These are phyloP conservation scores for Saposhnikovia divaricata DNA, from an alignment of 129 eudicot genomes.

Conservation along the genomic window DNA sequence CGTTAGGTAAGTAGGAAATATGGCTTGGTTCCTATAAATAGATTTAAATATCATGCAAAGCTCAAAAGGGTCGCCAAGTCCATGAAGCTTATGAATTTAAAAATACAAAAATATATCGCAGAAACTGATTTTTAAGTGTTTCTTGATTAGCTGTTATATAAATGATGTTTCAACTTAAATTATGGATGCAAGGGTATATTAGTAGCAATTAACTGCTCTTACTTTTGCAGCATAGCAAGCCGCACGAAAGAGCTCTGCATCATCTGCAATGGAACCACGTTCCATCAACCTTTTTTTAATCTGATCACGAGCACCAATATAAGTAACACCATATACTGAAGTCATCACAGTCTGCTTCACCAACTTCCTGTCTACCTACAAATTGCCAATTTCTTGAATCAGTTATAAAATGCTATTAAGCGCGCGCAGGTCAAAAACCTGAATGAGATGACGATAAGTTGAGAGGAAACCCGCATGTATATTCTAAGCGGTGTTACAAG, in stretches of 20 bases:
- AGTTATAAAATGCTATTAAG: not conserved
- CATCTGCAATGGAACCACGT: conserved; percentile 61
- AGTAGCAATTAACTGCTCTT: conserved; percentile 19
- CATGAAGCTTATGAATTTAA: not conserved
- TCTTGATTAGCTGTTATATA: not conserved
- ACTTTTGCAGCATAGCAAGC: conserved; percentile 97
- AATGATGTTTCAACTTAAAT: conserved; percentile 1
- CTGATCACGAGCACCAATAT: conserved; percentile 91
- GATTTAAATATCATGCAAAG: not conserved
- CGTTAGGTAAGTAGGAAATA: not conserved
- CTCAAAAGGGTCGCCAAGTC: not conserved
- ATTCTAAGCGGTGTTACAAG: not conserved
- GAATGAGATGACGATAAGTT: not conserved
- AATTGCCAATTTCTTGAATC: not conserved
- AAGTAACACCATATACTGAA: conserved; percentile 96
- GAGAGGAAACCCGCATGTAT: not conserved
- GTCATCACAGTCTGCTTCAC: conserved; percentile 99
- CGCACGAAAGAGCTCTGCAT: conserved; percentile 64
- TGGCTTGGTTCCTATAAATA: not conserved
- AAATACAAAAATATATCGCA: not conserved
- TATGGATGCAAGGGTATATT: not conserved
- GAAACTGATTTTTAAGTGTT: not conserved
- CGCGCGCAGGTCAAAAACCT: not conserved
- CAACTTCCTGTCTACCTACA: conserved; percentile 87
- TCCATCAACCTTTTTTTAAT: conserved; percentile 78